Evolutionary conservation across 2,329 filamentous ascomycete genomes (phyloP), one percentile per base, ranked within the genome.

Genomic region (Colletotrichum cuscutae): DNA sequence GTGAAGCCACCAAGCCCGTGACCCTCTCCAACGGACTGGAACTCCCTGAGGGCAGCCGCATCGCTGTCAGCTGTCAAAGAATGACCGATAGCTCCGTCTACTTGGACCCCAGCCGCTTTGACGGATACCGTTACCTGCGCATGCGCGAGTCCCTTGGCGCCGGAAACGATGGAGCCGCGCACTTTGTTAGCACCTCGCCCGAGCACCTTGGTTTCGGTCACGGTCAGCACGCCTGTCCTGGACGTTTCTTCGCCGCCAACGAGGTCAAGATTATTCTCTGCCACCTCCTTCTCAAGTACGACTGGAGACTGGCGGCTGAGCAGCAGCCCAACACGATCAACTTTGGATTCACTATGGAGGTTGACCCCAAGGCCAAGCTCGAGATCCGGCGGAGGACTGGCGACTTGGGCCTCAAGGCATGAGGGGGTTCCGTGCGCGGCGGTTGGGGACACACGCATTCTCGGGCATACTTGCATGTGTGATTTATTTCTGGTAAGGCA

Each of bases 171-270:
- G 68, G 65, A 56, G 67, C 76, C 2, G 74, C 77, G 22, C 80
- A 81, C 59, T 81, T 80, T 28, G 80, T 81, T 2, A 78, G 77
- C 19, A 80, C 79, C 4, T 77, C 72, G 4, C 71, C 76, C 2
- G 77, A 81, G 11, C 75, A 75, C 9, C 61, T 81, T 11, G 76
- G 73, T 11, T 85, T 84, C 64, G 83, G 83, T 2, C 77, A 83
- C 67, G 83, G 83, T 6, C 75, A 75, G 26, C 80, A 83, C 68
- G 79, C 82, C 1, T 84, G 82, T 69, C 82, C 82, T 0, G 82
- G 82, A 0, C 75, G 82, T 5, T 84, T 82, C 74, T 83, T 83
- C 76, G 82, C 81, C 1, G 77, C 76, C 19, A 80, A 81, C 68
- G 79, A 83, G 75, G 77, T 84, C 26, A 83, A 84, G 77, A 75